phyloP scores from a whole-genome alignment of 495 filamentous ascomycete species.

The Parathielavia hyrcaniae region DNA sequence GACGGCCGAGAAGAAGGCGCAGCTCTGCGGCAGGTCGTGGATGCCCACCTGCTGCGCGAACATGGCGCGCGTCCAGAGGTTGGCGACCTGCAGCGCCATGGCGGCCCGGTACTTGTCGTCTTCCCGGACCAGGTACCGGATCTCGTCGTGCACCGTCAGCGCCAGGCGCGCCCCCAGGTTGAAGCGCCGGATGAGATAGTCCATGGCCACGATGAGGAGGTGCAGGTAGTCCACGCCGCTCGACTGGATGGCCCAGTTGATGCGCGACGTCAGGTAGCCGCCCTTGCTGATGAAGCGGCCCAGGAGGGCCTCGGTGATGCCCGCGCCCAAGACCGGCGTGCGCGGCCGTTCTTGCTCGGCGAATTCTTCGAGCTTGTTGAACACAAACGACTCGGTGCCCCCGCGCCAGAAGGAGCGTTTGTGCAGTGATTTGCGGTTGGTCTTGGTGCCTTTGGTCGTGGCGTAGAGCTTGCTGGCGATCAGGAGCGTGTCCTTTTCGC shows the following conservation, averaged over 20 bases:
- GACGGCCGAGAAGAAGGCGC: constrained; percentile 91
- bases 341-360: constrained; percentile 87
- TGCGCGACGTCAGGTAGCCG: constrained; percentile 88
- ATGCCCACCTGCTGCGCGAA: constrained; percentile 96
- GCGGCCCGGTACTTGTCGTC: constrained; percentile 82
- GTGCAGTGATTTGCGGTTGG: constrained; percentile 57
- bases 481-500: constrained; percentile 66
- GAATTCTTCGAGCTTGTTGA: constrained; percentile 96
- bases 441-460: constrained; percentile 81
- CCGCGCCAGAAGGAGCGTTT: constrained; percentile 88
- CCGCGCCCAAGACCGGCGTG: constrained; percentile 90
- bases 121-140: constrained; percentile 82
- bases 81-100: constrained; percentile 88
- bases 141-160: constrained; percentile 96
- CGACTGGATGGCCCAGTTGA: constrained; percentile 99
- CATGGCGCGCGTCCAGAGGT: constrained; percentile 95
- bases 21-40: constrained; percentile 84
- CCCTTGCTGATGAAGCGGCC: constrained; percentile 79
- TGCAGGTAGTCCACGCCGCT: constrained; percentile 97
- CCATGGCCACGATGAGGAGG: constrained; percentile 88
- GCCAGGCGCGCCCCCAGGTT: constrained; percentile 77
- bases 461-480: constrained; percentile 77
- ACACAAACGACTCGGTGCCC: constrained; percentile 94
- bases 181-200: constrained; percentile 82
- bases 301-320: constrained; percentile 94